Conservation (phyloP, 768 basidiomycete species). For the Neoboletus magnificus region DNA sequence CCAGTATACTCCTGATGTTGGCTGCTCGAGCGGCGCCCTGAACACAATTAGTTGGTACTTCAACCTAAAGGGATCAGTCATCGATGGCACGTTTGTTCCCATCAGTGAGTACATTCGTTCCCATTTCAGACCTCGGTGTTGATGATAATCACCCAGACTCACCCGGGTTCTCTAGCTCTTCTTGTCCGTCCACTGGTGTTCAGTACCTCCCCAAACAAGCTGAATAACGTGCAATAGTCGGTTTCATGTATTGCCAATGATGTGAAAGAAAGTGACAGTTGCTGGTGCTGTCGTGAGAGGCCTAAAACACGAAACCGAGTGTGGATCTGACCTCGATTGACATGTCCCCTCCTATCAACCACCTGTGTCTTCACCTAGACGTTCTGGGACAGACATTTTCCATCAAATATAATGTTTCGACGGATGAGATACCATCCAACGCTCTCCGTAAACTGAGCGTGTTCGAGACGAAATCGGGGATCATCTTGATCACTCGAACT, state of each 20-base stretch:
- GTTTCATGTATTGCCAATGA: not conserved
- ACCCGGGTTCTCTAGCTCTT: slow-evolving; percentile 38
- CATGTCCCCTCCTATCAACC: slow-evolving; percentile 45
- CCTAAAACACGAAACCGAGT: not conserved
- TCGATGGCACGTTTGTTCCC: slow-evolving; percentile 61
- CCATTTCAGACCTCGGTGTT: not conserved
- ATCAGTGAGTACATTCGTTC: slow-evolving; percentile 44
- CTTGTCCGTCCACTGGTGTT: slow-evolving; percentile 57
- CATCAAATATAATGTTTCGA: slow-evolving; percentile 38
- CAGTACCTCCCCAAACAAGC: slow-evolving; percentile 54
- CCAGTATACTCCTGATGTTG: slow-evolving; percentile 40
- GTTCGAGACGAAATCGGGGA: slow-evolving; percentile 28
- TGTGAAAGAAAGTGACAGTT: not conserved
- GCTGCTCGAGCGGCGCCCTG: slow-evolving; percentile 40
- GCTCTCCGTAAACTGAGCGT: slow-evolving; percentile 26
- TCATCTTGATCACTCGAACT: slow-evolving; percentile 59
- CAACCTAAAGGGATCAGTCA: slow-evolving; percentile 59
- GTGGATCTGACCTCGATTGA: not conserved
- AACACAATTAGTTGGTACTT: slow-evolving; percentile 59
- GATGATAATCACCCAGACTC: slow-evolving; percentile 39
- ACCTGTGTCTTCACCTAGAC: slow-evolving; percentile 47
- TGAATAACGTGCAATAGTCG: not conserved
- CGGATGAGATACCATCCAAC: slow-evolving; percentile 33
- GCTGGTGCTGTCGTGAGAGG: not conserved
- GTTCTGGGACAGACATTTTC: slow-evolving; percentile 44